Base-by-base conservation (phyloP, 139 green algal species). In the Micractinium sp. region DNA sequence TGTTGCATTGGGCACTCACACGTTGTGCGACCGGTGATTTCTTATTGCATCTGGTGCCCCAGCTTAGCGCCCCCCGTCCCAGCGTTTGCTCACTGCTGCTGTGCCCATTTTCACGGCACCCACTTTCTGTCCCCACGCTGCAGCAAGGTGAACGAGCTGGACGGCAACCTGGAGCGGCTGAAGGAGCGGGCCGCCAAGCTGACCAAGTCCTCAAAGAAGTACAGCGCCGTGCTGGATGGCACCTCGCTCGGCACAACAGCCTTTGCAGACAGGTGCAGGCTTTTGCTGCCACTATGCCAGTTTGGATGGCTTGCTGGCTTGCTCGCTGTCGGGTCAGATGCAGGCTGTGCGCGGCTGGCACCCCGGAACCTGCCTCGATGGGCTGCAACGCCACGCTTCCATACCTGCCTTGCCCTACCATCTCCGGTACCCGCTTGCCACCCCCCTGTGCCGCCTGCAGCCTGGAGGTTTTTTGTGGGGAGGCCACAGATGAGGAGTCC, bases 191-290 rank as follows among this genome's bases (percentile, higher is more conserved):
- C 87, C 25, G 38, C 61, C 60, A 90, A 87, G 81, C 87, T 96
- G 25, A 78, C 94, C 25, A 89, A 89, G 69, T 90, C 89, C 19
- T 82, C 89, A 7, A 90, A 92, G 36, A 93, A 90, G 81, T 96
- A 96, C 89, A 80, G 67, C 38, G 85, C 92, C 25, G 85, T 86
- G 20, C 85, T 96, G 31, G 88, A 89, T 31, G 61, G 74, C 1
- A 87, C 91, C 18, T 84, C 73, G 7, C 81, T 92, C 12, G 92
- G 90, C 13, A 92, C 94, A 39, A 36, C 56, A 16, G 31, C 41
- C 0, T 96, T 96, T 90, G 90, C 91, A 25, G 89, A 93, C 79
- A 84, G 86, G 25, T 81, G 93, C n/a, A n/a, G n/a, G n/a, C n/a
- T n/a, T n/a, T n/a, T n/a, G n/a, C n/a, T n/a, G n/a, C n/a, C n/a